Conservation (phyloP, 2,329 filamentous ascomycete genomes). For the Cercospora zeina region DNA sequence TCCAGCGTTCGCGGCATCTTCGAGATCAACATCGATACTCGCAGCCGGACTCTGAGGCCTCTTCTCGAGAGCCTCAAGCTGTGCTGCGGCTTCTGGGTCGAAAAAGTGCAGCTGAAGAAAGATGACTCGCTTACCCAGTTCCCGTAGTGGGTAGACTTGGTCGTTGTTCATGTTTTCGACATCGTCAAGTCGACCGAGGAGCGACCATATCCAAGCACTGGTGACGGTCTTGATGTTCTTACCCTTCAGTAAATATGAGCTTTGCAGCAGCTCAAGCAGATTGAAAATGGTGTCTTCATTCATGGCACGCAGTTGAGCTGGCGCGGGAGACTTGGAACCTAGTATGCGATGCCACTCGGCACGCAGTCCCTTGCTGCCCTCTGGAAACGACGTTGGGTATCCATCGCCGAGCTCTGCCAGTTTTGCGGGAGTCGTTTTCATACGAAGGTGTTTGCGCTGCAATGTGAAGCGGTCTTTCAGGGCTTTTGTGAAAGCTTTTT, state of each 20-base stretch:
- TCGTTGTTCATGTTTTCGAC: conserved; percentile 72
- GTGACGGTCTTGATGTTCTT: conserved; percentile 63
- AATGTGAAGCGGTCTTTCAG: conserved; percentile 64
- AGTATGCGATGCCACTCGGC: conserved; percentile 57
- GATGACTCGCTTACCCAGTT: conserved; percentile 72
- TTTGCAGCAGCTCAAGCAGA: conserved; percentile 61
- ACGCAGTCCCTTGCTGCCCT: conserved; percentile 55
- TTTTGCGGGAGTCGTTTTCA: conserved; percentile 54
- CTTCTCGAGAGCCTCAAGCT: conserved; percentile 31
- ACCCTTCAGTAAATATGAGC: conserved; percentile 63
- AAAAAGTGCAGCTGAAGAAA: conserved; percentile 36
- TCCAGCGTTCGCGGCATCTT: conserved; percentile 45
- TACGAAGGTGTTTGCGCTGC: conserved; percentile 64
- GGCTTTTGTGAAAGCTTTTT: conserved; percentile 66
- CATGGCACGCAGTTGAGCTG: conserved; percentile 55
- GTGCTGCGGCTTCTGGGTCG: conserved; percentile 32
- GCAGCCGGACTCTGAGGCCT: conserved; percentile 7
- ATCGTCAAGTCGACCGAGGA: conserved; percentile 69
- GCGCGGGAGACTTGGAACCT: conserved; percentile 48
- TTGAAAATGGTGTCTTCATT: conserved; percentile 65
- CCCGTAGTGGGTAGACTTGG: conserved; percentile 73
- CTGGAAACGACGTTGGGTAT: conserved; percentile 55
- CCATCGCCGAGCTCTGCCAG: conserved; percentile 56
- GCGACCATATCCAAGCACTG: conserved; percentile 81
- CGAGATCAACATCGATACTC: conserved; percentile 27